phyloP scores from a whole-genome alignment of 2,329 filamentous ascomycete species.

The Fusarium sp. region DNA sequence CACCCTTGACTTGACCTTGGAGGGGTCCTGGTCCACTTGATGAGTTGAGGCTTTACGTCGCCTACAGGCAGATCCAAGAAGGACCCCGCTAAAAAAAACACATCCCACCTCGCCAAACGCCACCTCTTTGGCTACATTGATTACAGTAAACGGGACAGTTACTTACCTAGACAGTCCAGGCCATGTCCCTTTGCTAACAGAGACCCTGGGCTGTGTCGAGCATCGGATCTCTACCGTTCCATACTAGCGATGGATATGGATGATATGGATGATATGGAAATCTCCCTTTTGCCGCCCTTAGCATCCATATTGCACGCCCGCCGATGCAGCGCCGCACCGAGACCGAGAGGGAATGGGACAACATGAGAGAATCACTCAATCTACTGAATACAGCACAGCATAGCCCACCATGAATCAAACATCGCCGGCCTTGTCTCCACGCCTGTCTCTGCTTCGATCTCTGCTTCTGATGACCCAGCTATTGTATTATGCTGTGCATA shows the following conservation, averaged over 20 bases:
- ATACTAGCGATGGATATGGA: neutral
- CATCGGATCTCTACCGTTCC: constrained; percentile 5
- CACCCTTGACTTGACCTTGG: constrained; percentile 23
- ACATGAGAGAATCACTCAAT: constrained; percentile 1
- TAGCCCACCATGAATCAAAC: constrained; percentile 6
- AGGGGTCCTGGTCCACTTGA: constrained; percentile 26
- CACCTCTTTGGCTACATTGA: constrained; percentile 23
- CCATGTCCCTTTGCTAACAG: neutral
- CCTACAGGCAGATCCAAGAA: constrained; percentile 25
- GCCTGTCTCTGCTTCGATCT: neutral
- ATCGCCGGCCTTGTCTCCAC: constrained; percentile 13
- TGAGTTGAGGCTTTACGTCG: constrained; percentile 19
- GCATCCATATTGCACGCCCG: constrained; percentile 28
- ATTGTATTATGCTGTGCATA: constrained; percentile 4
- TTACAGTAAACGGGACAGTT: constrained; percentile 17
- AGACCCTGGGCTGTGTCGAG: constrained; percentile 17
- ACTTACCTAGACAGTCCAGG: constrained; percentile 2
- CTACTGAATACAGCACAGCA: constrained; percentile 1
- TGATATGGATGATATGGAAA: constrained; percentile 10
- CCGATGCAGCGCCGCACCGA: constrained; percentile 38
- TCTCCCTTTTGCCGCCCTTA: constrained; percentile 20
- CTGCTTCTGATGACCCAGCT: neutral
- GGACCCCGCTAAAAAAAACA: constrained; percentile 34
- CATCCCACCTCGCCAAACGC: constrained; percentile 26
- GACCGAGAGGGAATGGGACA: constrained; percentile 29